These are phyloP conservation scores for Noccaea bulbosa DNA, from an alignment of 345 rosid species.

Conservation along the genomic window DNA sequence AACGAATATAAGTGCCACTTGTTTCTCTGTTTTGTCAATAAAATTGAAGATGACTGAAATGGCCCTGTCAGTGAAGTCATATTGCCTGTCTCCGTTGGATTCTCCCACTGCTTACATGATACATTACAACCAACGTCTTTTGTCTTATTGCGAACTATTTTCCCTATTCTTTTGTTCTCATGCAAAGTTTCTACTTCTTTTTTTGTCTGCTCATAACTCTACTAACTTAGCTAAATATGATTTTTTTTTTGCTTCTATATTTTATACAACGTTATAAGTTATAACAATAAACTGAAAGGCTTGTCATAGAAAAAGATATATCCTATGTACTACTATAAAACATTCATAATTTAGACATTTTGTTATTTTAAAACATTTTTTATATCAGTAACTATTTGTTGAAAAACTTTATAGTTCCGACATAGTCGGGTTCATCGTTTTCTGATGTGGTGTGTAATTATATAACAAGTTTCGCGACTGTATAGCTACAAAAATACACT, in stretches of 20 bases:
- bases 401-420: neutral
- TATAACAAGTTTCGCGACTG: neutral
- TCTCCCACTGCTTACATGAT: constrained; percentile 14
- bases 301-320: too few relatives aligned
- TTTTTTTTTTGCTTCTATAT: neutral
- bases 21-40: neutral
- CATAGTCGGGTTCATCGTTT: constrained; percentile 23
- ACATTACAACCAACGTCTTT: constrained; percentile 14
- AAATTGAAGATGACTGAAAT: neutral
- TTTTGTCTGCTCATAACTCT: neutral
- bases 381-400: neutral
- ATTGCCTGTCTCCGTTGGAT: constrained; percentile 38
- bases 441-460: neutral
- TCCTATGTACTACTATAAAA: neutral
- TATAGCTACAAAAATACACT: neutral
- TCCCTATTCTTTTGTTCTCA: neutral
- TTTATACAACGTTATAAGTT: neutral
- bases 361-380: neutral
- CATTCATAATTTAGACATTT: neutral
- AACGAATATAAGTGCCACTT: constrained; percentile 29
- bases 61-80: constrained; percentile 41
- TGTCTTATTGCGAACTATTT: constrained; percentile 27
- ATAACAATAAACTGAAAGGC: neutral
- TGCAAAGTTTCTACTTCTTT: too few relatives aligned
- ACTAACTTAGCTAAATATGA: neutral